phyloP scores from a whole-genome alignment of 495 filamentous ascomycete species.

The Annulohypoxylon stygium region DNA sequence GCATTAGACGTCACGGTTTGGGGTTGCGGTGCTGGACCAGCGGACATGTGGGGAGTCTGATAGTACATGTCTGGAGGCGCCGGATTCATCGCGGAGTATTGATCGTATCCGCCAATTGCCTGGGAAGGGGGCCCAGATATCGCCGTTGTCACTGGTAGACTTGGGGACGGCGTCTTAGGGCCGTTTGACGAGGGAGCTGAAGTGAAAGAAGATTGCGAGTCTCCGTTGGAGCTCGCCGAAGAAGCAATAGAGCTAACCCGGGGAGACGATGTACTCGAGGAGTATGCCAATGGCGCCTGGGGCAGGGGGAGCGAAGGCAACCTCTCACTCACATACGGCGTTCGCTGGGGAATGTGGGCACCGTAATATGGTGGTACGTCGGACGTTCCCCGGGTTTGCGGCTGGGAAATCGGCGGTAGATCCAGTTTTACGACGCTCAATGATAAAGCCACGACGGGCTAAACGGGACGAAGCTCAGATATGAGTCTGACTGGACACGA shows the following conservation, averaged over 20 bases:
- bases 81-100: constrained; percentile 88
- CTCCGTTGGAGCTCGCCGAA: constrained; percentile 64
- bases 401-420: constrained; percentile 92
- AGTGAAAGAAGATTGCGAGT: constrained; percentile 66
- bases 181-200: constrained; percentile 68
- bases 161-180: constrained; percentile 69
- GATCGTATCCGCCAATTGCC: constrained; percentile 63
- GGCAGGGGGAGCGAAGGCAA: constrained; percentile 81
- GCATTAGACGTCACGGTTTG: constrained; percentile 84
- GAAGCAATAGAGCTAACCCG: constrained; percentile 76
- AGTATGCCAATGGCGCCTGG: constrained; percentile 70
- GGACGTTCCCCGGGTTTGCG: constrained; percentile 87
- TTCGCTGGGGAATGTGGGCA: constrained; percentile 75
- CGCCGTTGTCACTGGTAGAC: constrained; percentile 56
- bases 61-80: constrained; percentile 86
- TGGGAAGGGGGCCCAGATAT: constrained; percentile 58
- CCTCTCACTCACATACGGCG: constrained; percentile 78
- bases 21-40: constrained; percentile 81
- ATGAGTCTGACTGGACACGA: constrained; percentile 38
- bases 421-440: constrained; percentile 95
- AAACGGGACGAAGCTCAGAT: constrained; percentile 39
- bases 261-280: constrained; percentile 76
- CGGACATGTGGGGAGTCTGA: constrained; percentile 78
- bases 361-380: constrained; percentile 81
- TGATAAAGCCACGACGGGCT: constrained; percentile 51